phyloP scores from a whole-genome alignment of 2,329 filamentous ascomycete genomes.

The Trichoderma brevicompactum region DNA sequence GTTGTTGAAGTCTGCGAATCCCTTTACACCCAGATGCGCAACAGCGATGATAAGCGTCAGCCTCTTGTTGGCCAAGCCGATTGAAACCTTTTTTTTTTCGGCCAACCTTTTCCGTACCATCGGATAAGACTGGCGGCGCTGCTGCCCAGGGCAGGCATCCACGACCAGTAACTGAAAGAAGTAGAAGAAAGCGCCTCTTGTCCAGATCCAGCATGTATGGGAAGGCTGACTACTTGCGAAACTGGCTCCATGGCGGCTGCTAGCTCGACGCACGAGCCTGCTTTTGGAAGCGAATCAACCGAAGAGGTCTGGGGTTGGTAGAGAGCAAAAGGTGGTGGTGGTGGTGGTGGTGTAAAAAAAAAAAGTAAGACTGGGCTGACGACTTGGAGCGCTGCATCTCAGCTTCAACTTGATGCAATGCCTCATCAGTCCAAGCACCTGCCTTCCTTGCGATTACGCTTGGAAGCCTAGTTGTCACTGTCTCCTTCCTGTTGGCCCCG shows the following conservation, averaged over 20 bases:
- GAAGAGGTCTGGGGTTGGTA: neutral
- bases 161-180: neutral
- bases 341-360: neutral
- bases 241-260: conserved; percentile 19
- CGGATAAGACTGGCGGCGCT: conserved; percentile 3
- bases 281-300: conserved; percentile 8
- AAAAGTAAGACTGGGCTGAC: conserved; percentile 16
- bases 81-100: neutral
- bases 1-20: neutral
- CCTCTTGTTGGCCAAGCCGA: neutral
- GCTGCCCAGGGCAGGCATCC: neutral
- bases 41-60: conserved; percentile 9
- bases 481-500: conserved; percentile 26
- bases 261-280: conserved; percentile 20
- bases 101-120: conserved; percentile 9
- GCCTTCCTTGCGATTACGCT: neutral
- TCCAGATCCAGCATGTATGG: neutral
- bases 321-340: neutral
- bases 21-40: neutral
- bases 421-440: too few relatives aligned
- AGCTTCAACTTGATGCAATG: neutral
- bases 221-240: neutral
- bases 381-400: neutral
- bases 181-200: too few relatives aligned
- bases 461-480: conserved; percentile 21